A percentile compares a stretch with the other conserved stretches of the same genome.
Conservation (phyloP, 2,329 filamentous ascomycete genomes). For the Aspergillus pseudoterreus region DNA sequence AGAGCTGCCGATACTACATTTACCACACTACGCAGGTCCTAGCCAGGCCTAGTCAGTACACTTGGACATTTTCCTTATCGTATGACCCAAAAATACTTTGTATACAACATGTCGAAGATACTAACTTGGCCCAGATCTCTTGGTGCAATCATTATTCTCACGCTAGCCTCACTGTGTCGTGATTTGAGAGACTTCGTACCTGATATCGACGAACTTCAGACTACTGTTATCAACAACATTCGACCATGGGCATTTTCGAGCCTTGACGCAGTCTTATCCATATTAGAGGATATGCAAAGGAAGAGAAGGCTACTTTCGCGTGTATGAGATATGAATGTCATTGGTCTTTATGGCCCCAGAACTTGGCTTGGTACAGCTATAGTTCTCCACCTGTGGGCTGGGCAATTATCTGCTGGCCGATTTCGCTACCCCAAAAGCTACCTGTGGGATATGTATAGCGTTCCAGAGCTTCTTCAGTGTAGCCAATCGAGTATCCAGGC, state of each 20-base stretch:
- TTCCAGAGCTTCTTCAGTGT: background rate
- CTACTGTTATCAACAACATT: background rate
- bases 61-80: background rate
- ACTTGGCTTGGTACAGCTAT: background rate
- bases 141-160: background rate
- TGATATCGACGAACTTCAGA: slow-evolving; percentile 1
- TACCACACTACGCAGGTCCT: background rate
- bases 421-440: slow-evolving; percentile 1
- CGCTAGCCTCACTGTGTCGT: background rate
- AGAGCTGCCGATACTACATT: slow-evolving; percentile 1
- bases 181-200: background rate
- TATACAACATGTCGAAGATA: background rate
- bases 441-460: background rate
- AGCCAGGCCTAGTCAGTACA: background rate
- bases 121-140: background rate
- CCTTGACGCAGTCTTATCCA: background rate
- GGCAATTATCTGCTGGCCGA: background rate
- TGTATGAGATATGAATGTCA: background rate
- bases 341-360: background rate
- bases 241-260: slow-evolving; percentile 1
- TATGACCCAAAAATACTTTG: background rate
- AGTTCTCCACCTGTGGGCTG: background rate
- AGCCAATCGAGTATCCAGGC: slow-evolving; percentile 60
- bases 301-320: background rate
- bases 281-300: background rate